Conservation (phyloP, 129 eudicot species). For the Flaveria brownii region DNA sequence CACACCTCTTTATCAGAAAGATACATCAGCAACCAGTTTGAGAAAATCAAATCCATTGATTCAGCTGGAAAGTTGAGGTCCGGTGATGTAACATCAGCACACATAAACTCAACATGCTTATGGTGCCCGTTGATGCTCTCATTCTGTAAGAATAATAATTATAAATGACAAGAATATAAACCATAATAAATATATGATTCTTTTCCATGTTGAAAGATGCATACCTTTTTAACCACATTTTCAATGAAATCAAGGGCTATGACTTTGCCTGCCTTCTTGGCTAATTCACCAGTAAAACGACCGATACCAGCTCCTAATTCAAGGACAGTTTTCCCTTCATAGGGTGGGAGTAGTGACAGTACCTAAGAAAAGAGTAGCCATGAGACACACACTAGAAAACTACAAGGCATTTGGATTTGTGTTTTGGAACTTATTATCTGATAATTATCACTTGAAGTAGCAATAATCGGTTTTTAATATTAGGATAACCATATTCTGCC, state of each 20-base stretch:
- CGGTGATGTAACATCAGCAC: conserved; percentile 95
- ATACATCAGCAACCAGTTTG: conserved; percentile 86
- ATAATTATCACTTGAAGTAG: background rate
- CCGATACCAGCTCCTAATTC: conserved; percentile 98
- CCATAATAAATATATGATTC: background rate
- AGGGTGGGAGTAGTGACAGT: conserved; percentile 81
- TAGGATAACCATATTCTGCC: background rate
- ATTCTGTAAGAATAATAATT: conserved; percentile 56
- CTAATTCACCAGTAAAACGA: conserved; percentile 91
- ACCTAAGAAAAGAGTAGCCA: conserved; percentile 48
- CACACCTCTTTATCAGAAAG: conserved; percentile 90
- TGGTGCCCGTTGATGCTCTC: conserved; percentile 71
- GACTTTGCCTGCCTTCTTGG: conserved; percentile 63
- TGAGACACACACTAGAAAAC: background rate
- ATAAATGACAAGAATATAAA: background rate
- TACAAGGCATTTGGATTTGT: background rate
- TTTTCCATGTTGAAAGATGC: conserved; percentile 21
- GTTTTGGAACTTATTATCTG: background rate
- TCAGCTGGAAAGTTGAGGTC: conserved; percentile 60
- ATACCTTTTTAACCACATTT: conserved; percentile 79
- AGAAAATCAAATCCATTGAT: conserved; percentile 78
- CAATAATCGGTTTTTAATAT: background rate
- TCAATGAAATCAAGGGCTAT: conserved; percentile 84
- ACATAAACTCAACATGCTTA: conserved; percentile 73
- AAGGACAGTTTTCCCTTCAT: conserved; percentile 73